Conservation (phyloP, 768 basidiomycete genomes). For the Boletellus emodensis region DNA sequence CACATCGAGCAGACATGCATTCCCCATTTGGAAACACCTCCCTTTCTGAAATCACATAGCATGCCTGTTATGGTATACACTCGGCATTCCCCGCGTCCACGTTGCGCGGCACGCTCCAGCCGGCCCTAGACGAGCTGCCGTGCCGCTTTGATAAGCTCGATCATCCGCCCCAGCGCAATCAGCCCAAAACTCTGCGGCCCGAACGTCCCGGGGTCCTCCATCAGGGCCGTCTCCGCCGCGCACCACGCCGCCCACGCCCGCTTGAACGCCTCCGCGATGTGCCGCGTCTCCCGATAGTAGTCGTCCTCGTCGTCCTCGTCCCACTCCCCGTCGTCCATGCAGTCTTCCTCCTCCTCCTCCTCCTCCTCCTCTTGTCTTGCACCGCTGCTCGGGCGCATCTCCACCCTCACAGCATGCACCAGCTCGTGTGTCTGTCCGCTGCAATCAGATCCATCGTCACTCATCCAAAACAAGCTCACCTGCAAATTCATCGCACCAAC, state of each 20-base stretch:
- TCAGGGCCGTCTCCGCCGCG: constrained; percentile 31
- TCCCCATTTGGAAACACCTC: constrained; percentile 10
- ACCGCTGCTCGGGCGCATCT: constrained; percentile 22
- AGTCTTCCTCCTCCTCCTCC: constrained; percentile 19
- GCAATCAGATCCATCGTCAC: constrained; percentile 1
- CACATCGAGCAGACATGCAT: constrained; percentile 22
- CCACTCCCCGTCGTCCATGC: constrained; percentile 20
- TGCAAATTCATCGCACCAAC: constrained; percentile 43
- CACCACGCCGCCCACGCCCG: constrained; percentile 46
- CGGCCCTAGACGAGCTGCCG: neutral
- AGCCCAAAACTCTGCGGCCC: constrained; percentile 45
- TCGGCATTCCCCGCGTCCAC: constrained; percentile 25
- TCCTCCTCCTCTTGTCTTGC: constrained; percentile 21
- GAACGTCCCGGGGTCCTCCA: constrained; percentile 25
- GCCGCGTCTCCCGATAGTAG: constrained; percentile 26
- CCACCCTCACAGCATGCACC: constrained; percentile 33
- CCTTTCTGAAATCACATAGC: constrained; percentile 31
- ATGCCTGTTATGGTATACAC: constrained; percentile 5
- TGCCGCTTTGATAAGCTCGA: constrained; percentile 37
- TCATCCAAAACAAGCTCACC: constrained; percentile 23
- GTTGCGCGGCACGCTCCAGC: constrained; percentile 10
- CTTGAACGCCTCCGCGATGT: constrained; percentile 29
- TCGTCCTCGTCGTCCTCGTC: constrained; percentile 29
- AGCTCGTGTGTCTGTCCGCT: constrained; percentile 36
- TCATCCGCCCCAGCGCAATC: constrained; percentile 40